Conservation (phyloP, 805 yeast genomes). For the Metschnikowia shivogae region DNA sequence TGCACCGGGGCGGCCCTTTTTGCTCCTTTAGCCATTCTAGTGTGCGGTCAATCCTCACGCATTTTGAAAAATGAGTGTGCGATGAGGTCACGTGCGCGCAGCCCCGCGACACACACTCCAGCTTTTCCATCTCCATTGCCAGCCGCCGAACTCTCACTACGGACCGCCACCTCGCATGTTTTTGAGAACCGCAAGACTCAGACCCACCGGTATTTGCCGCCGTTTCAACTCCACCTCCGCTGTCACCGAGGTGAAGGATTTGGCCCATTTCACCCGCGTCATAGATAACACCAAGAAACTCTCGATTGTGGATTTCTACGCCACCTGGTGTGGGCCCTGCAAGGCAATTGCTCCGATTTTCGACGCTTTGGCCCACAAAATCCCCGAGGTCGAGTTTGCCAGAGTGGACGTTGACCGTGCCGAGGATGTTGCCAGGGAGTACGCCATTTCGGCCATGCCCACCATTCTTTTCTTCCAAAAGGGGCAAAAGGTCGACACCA, state of each 20-base stretch:
- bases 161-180: background rate
- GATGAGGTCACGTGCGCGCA: slow-evolving; percentile 19
- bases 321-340: slow-evolving; percentile 80
- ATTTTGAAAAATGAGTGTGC: slow-evolving; percentile 9
- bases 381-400: slow-evolving; percentile 53
- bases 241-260: slow-evolving; percentile 27
- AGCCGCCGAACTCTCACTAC: too few relatives aligned
- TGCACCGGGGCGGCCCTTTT: slow-evolving; percentile 26
- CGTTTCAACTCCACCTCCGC: slow-evolving; percentile 18
- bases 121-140: background rate
- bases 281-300: slow-evolving; percentile 31
- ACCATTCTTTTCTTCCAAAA: slow-evolving; percentile 61
- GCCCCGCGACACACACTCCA: background rate
- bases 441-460: slow-evolving; percentile 72
- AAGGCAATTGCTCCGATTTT: slow-evolving; percentile 63
- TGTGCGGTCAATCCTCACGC: background rate
- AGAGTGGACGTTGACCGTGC: slow-evolving; percentile 70
- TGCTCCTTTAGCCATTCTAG: slow-evolving; percentile 24
- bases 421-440: slow-evolving; percentile 55
- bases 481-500: slow-evolving; percentile 52
- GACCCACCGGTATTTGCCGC: background rate
- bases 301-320: slow-evolving; percentile 61
- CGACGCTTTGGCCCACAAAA: slow-evolving; percentile 38
- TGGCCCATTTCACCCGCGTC: slow-evolving; percentile 24
- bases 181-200: slow-evolving; percentile 1